Base-by-base conservation (phyloP, 805 yeast genomes). In the Metschnikowia lunata region DNA sequence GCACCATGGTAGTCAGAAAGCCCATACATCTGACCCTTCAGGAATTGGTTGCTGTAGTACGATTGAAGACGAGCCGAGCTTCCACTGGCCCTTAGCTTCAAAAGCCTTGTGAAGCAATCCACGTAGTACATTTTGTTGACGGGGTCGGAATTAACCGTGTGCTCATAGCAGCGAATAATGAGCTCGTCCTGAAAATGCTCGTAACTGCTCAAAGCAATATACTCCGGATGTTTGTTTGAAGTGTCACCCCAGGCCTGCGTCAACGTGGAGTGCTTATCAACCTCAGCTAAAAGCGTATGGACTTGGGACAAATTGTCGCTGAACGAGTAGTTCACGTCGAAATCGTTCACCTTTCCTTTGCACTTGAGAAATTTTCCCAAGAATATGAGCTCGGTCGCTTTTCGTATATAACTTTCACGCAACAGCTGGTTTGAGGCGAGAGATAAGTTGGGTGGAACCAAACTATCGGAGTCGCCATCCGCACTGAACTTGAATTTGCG, bases 371-470 rank as follows among this genome's bases (percentile, higher is more conserved):
- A 26, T 33, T 49, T 56, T 2, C 60, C 66, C 26, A 62, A 40
- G 43, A 74, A 76, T 4, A 76, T 62, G 23, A 79, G 63, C 54
- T 85, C 90, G 6, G 72, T 52, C 26, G 79, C 63, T 48, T 76
- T 80, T 47, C 86, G 66, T 13, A 75, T 66, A 47, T 69, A 82
- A 6, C 78, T 64, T 40, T 84, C 87, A 45, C 73, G 62, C 10
- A 68, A 53, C 1, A 48, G 51, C 1, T 58, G 61, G 9, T 43
- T 29, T 1, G 45, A 14, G 12, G 36, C 15, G 14, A 23, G 12
- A 4, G 50, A 15, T 31, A 80, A 54, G 37, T 68, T 61, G 4
- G 85, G 84, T 2, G 85, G 84, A 8, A 67, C 64, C 41, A 72
- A 67, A 28, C 64, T 68, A n/a, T 63, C 60, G 12, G 56, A 46